phyloP scores from a whole-genome alignment of 352 stramenopile species.

The Phytophthora capsici region DNA sequence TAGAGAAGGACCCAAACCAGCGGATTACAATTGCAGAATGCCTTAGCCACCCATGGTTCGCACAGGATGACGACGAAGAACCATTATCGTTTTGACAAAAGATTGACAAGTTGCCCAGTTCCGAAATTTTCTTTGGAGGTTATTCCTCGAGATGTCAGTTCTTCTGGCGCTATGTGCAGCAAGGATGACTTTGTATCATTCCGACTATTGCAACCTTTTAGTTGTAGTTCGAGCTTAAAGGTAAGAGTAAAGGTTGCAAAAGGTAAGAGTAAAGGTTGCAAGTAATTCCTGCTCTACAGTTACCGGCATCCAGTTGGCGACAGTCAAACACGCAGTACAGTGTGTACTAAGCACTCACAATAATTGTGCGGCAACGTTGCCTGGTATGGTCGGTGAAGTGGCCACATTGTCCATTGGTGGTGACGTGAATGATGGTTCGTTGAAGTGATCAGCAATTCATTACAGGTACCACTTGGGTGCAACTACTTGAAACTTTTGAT shows the following conservation, averaged over 20 bases:
- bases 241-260: too few relatives aligned
- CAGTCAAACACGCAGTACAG: neutral
- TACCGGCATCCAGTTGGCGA: neutral
- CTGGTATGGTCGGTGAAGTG: neutral
- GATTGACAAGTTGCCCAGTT: neutral
- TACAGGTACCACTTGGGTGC: neutral
- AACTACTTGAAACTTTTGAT: too few relatives aligned
- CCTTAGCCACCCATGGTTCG: conserved; percentile 71
- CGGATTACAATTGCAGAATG: conserved; percentile 62
- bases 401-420: neutral
- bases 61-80: conserved; percentile 50
- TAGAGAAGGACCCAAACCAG: conserved; percentile 57
- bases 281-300: too few relatives aligned
- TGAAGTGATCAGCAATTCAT: neutral
- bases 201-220: conserved; percentile 1
- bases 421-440: neutral
- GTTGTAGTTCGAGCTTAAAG: too few relatives aligned
- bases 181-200: neutral
- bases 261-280: too few relatives aligned
- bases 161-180: conserved; percentile 2
- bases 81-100: conserved; percentile 68
- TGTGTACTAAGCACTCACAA: too few relatives aligned
- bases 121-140: neutral
- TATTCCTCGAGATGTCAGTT: neutral
- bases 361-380: neutral